Base-by-base conservation (phyloP, 2,329 filamentous ascomycete species). In the Neodidymelliopsis sp. region DNA sequence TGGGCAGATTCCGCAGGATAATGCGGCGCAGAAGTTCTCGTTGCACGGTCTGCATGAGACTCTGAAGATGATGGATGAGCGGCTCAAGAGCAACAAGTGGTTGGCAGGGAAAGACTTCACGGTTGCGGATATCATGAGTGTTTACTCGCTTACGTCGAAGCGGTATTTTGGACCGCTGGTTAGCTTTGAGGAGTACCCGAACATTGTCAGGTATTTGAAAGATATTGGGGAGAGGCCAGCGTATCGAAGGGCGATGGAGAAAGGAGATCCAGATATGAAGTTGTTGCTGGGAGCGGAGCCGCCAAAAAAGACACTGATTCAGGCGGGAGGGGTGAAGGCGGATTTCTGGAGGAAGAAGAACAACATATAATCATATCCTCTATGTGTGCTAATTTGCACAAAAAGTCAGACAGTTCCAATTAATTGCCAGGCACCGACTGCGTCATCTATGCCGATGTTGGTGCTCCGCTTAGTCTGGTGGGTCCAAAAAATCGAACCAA, bases 41-140 rank as follows among this genome's bases (percentile, higher is more conserved):
- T 33, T 34, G 15, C 25, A 60, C 2, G 71, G 70, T 8, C 54
- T 80, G 5, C 47, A 69, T 2, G 60, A 62, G 12, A 63, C 72
- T 1, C 58, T 86, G 16, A 45, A 50, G 22, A 49, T 73, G 8
- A 43, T 84, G 18, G 76, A 87, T 28, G 65, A 76, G 4, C 70
- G 79, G 10, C 61, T 88, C 4, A 60, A 53, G 3, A 49, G 71
- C 1, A 77, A 72, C 30, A 65, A 74, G 13, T 88, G 79, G 75
- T 69, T 89, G 10, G 83, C 80, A 0, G 86, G 85, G 2, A 70
- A 77, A 0, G 74, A 84, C 39, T 81, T 89, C 49, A 86, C 82
- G 0, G 82, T 75, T 2, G 86, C 85, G 0, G 86, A 89, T 68
- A 74, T 87, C 39, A 86, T 87, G 83, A 72, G 71, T 8, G 75